These are phyloP conservation scores for Thymus mandschuricus DNA, from an alignment of 257 asterid genomes.

Conservation along the genomic window DNA sequence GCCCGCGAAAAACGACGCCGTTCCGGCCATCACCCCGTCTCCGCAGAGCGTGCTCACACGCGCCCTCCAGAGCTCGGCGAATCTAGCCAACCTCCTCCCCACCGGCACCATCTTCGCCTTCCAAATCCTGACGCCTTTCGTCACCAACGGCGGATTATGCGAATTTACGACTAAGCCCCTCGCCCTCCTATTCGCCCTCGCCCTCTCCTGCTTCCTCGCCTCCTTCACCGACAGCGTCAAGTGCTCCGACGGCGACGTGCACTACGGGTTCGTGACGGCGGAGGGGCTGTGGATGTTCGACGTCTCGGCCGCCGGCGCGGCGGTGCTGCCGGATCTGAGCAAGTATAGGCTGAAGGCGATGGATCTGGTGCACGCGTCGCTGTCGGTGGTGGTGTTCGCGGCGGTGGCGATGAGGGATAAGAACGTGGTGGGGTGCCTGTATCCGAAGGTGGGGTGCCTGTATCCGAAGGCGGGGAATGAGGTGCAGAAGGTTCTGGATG, in stretches of 20 bases:
- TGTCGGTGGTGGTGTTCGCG: conserved; percentile 59
- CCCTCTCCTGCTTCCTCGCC: conserved; percentile 63
- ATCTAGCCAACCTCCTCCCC: conserved; percentile 81
- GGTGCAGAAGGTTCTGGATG: conserved; percentile 52
- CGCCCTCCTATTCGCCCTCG: conserved; percentile 54
- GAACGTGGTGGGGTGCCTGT: conserved; percentile 65
- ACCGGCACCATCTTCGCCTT: conserved; percentile 76
- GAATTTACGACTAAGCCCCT: conserved; percentile 45
- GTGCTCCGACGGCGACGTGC: conserved; percentile 50
- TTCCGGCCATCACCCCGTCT: conserved; percentile 21
- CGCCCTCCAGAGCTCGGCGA: conserved; percentile 55
- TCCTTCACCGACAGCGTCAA: conserved; percentile 67
- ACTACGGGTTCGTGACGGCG: conserved; percentile 59
- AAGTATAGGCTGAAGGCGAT: conserved; percentile 48
- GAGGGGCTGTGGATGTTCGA: conserved; percentile 71
- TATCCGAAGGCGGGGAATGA: conserved; percentile 54
- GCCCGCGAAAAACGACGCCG: neutral
- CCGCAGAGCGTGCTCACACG: conserved; percentile 45
- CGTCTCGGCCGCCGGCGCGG: conserved; percentile 18
- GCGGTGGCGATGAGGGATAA: conserved; percentile 69
- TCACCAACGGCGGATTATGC: conserved; percentile 67
- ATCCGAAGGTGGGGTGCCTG: conserved; percentile 60
- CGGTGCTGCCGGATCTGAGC: conserved; percentile 45
- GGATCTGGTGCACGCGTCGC: conserved; percentile 58
- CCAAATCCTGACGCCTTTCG: conserved; percentile 66